Conservation (phyloP, 306 rosid species). For the Bauhinia variegata region DNA sequence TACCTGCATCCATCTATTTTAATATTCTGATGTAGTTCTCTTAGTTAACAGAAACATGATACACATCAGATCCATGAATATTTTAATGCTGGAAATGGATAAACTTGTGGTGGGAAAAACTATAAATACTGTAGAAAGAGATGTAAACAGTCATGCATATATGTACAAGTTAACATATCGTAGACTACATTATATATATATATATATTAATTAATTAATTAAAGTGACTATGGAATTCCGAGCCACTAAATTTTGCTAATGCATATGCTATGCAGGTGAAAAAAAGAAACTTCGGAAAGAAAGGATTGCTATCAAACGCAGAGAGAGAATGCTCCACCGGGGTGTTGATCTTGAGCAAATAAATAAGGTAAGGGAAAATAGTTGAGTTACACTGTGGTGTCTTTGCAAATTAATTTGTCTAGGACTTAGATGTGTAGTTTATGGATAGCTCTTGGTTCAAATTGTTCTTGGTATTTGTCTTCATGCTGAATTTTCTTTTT, state of each 20-base stretch:
- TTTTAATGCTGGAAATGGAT: conserved; percentile 10
- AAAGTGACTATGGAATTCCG: no score
- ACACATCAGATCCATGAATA: conserved; percentile 2
- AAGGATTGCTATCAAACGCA: conserved; percentile 66
- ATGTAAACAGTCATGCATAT: neutral
- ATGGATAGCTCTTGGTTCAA: conserved; percentile 1
- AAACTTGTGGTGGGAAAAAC: neutral
- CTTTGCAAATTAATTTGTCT: conserved; percentile 15
- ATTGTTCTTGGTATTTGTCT: conserved; percentile 14
- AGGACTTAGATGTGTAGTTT: neutral
- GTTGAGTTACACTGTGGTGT: neutral
- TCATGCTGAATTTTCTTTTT: conserved; percentile 4
- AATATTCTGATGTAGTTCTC: conserved; percentile 11
- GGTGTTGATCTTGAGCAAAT: conserved; percentile 85
- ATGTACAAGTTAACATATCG: neutral
- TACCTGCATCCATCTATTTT: conserved; percentile 19
- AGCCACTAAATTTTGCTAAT: conserved; percentile 26
- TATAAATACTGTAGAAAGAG: neutral
- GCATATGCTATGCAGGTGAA: conserved; percentile 54
- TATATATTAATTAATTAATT: no score
- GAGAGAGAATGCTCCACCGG: conserved; percentile 69
- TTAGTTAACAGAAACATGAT: conserved; percentile 22
- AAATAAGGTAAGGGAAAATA: conserved; percentile 55
- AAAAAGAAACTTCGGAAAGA: conserved; percentile 83
- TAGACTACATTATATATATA: neutral